Percentiles rank a stretch among this genome's conserved stretches.
Evolutionary conservation across 2,329 filamentous ascomycete species (phyloP).

Genomic region (Rutstroemia sp.): DNA sequence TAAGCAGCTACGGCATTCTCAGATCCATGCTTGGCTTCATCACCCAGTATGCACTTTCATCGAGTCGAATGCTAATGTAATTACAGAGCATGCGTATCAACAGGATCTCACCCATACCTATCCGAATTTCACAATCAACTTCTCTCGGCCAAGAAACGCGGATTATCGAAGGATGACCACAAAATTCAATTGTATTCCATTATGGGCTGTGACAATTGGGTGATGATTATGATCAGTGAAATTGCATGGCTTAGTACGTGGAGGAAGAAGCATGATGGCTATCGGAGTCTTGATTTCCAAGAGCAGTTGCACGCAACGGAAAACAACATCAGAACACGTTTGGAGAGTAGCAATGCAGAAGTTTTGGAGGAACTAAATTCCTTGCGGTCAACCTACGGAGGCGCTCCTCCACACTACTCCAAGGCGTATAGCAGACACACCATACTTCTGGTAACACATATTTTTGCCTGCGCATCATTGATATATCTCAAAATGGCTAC

Average conservation of each 20-base stretch:
- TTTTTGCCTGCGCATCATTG: constrained; percentile 14
- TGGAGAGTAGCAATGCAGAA: constrained; percentile 1
- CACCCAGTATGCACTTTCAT: too few relatives aligned
- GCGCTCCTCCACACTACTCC: neutral
- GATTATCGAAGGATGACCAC: neutral
- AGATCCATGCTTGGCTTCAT: neutral
- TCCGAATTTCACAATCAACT: constrained; percentile 23
- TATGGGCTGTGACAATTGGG: constrained; percentile 49
- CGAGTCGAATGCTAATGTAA: neutral
- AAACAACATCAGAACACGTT: neutral
- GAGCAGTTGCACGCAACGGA: neutral
- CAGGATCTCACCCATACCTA: constrained; percentile 33
- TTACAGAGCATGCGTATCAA: constrained; percentile 36
- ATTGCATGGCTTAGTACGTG: constrained; percentile 45
- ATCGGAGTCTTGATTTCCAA: constrained; percentile 26
- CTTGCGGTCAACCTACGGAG: neutral
- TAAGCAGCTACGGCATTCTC: too few relatives aligned
- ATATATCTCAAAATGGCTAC: constrained; percentile 16
- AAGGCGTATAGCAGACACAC: constrained; percentile 8
- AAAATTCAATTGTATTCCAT: constrained; percentile 41
- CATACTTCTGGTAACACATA: constrained; percentile 10
- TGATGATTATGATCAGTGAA: constrained; percentile 43
- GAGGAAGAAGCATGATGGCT: constrained; percentile 43
- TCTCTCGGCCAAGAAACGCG: neutral
- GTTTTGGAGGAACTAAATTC: neutral